Base-by-base conservation (phyloP, 2,329 filamentous ascomycete species). In the Chrysoporthe austroafricana region DNA sequence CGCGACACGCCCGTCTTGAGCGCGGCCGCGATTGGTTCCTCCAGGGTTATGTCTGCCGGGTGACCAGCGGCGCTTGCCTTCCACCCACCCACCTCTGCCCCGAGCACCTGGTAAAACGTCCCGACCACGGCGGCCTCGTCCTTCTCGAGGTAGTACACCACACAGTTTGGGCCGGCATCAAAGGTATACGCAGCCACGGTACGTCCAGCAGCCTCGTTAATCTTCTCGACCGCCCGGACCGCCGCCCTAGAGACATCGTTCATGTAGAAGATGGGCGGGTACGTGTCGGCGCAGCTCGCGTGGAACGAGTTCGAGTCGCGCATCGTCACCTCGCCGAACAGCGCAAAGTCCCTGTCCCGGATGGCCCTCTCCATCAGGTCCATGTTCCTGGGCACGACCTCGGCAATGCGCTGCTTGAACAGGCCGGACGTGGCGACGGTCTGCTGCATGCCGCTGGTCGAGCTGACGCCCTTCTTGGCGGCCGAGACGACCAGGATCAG, bases 251-350 rank as follows among this genome's bases (percentile, higher is more conserved):
- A 95, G 18, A 95, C 90, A 77, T 99, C 96, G 81, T 97, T 99
- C 85, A 99, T 90, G 84, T 99, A 99, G 81, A 97, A 97, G 77
- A 99, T 99, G 21, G 96, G 96, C 57, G 96, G 96, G 81, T 93
- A 94, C 1, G 96, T 98, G 78, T 99, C 96, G 73, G 96, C 84
- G 78, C 96, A 98, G 67, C 91, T 93, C 48, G 96, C 93, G 79
- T 99, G 96, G 88, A 99, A 99, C 69, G 90, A 93, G 83, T 99
- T 99, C 77, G 92, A 96, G 78, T 99, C 96, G 78, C 90, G 91
- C 94, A 97, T 99, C 18, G 96, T 97, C 70, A 97, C 86, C 77
- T 92, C 89, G 34, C 91, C 96, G 76, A 99, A 99, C 26, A 86
- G 83, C 74, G 89, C 87, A 81, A 99, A 99, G 81, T 99, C 92